These are phyloP conservation scores for Juglanconis sp. DNA, from an alignment of 2,329 filamentous ascomycete species.

Conservation along the genomic window DNA sequence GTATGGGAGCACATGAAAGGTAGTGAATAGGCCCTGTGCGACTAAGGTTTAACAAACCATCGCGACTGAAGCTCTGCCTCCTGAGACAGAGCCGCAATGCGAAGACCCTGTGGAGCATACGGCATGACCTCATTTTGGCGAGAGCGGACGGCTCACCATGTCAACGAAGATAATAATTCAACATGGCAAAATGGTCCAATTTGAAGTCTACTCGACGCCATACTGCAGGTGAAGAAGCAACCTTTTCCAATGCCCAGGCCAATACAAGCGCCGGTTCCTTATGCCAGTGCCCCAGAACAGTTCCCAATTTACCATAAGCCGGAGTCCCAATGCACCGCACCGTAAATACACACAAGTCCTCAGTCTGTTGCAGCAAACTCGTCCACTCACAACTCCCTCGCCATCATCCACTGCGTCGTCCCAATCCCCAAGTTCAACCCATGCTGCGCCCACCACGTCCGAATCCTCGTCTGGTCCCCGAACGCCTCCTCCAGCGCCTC, in stretches of 20 bases:
- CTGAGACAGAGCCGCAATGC: too few relatives aligned
- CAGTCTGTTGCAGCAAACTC: neutral
- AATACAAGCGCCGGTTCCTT: neutral
- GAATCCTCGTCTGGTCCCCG: constrained; percentile 65
- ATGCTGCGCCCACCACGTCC: constrained; percentile 84
- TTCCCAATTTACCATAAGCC: neutral
- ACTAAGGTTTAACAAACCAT: too few relatives aligned
- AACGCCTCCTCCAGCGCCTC: constrained; percentile 89
- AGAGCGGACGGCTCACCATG: neutral
- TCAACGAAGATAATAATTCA: neutral
- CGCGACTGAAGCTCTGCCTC: too few relatives aligned
- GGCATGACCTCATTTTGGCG: neutral
- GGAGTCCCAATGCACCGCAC: neutral
- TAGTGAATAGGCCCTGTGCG: too few relatives aligned
- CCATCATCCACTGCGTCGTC: constrained; percentile 87
- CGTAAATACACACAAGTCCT: neutral
- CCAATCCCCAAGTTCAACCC: constrained; percentile 77
- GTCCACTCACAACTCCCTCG: constrained; percentile 58
- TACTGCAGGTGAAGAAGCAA: constrained; percentile 8
- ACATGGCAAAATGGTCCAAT: neutral
- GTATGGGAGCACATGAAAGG: too few relatives aligned
- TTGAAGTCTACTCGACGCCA: constrained; percentile 16
- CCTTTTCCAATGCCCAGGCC: neutral
- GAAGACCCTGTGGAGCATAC: too few relatives aligned
- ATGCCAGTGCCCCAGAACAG: neutral